These are phyloP conservation scores for Geotrichum fermentans DNA, from an alignment of 1,139 yeast genomes.

Conservation along the genomic window DNA sequence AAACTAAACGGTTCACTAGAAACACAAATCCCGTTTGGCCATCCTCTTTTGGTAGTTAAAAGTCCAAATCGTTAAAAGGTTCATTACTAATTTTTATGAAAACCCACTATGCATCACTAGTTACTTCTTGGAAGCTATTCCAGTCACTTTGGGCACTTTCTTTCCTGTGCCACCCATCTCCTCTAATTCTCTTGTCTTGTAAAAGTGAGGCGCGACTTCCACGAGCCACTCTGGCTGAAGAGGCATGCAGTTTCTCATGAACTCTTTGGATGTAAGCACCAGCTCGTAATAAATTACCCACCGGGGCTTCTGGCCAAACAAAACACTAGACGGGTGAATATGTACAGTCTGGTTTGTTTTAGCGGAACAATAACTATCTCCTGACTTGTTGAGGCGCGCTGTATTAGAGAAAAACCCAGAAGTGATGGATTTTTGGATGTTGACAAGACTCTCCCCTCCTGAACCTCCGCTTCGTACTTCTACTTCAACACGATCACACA, in stretches of 20 bases:
- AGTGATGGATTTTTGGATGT: constrained; percentile 62
- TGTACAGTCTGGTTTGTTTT: constrained; percentile 61
- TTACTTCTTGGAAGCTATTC: constrained; percentile 10
- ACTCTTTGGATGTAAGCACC: constrained; percentile 82
- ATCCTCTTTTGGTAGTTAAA: no score
- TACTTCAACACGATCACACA: constrained; percentile 60
- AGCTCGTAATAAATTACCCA: constrained; percentile 75
- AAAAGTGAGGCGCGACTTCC: constrained; percentile 64
- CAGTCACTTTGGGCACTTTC: constrained; percentile 21
- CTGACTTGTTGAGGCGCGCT: constrained; percentile 64
- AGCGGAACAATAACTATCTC: constrained; percentile 63
- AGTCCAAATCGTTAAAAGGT: no score
- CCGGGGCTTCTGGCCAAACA: constrained; percentile 58
- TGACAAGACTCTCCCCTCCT: constrained; percentile 25
- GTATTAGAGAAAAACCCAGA: constrained; percentile 82
- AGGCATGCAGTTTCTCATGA: constrained; percentile 79
- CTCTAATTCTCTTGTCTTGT: constrained; percentile 29
- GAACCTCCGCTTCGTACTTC: constrained; percentile 31
- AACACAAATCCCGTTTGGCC: no score
- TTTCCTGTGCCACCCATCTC: constrained; percentile 21
- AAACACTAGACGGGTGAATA: constrained; percentile 78
- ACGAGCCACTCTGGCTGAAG: constrained; percentile 61
- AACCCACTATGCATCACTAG: no score
- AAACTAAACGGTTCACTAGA: no score
- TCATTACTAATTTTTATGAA: no score